Evolutionary conservation across 2,329 filamentous ascomycete species (phyloP).

Genomic region (Xylaria sp.): DNA sequence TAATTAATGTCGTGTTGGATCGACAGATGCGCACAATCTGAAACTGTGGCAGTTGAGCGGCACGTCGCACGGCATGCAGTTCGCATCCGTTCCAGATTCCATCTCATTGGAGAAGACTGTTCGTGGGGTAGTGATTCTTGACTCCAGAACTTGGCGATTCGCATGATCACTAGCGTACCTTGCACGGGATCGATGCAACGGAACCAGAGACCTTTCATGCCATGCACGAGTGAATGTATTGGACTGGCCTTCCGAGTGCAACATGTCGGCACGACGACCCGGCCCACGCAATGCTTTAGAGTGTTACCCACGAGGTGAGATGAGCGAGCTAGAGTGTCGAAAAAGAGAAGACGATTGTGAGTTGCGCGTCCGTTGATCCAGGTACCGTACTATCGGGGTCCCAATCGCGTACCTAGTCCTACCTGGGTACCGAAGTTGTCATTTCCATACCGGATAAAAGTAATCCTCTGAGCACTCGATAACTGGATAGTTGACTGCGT

Average conservation of each 20-base stretch:
- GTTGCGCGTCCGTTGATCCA: slow-evolving; percentile 1
- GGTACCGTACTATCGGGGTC: neutral
- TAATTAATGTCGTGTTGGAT: slow-evolving; percentile 36
- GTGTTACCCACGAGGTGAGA: too few species aligned
- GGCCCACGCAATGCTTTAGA: neutral
- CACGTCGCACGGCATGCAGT: slow-evolving; percentile 13
- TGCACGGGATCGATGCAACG: slow-evolving; percentile 20
- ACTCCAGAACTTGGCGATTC: neutral
- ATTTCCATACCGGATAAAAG: neutral
- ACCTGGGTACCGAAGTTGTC: neutral
- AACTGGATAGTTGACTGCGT: neutral
- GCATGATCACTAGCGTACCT: slow-evolving; percentile 11
- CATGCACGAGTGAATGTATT: neutral
- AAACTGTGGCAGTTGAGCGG: slow-evolving; percentile 35
- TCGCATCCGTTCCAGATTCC: neutral
- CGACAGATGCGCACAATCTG: slow-evolving; percentile 29
- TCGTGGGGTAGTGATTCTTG: neutral
- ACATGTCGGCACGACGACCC: neutral
- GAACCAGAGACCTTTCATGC: slow-evolving; percentile 18
- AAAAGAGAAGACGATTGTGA: neutral
- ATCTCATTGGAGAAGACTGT: slow-evolving; percentile 6
- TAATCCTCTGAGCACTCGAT: neutral
- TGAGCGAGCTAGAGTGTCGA: too few species aligned
- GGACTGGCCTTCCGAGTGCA: neutral
- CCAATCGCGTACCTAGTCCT: neutral